Evolutionary conservation across 805 yeast species (phyloP), one percentile per base, ranked within the genome.

Genomic region (Saccharomycopsis sp.): DNA sequence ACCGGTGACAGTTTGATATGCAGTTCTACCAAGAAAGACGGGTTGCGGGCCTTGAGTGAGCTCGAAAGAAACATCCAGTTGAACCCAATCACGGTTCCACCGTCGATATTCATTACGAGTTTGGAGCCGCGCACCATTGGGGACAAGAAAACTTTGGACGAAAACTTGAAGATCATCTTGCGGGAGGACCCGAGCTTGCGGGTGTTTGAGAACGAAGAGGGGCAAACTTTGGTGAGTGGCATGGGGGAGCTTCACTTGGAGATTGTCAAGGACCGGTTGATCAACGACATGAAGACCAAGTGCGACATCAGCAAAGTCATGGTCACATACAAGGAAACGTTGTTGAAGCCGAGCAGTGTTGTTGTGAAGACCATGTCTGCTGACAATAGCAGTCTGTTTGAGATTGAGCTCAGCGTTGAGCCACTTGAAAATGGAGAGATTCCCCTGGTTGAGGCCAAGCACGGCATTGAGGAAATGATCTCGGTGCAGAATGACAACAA

Each of bases 191-290:
- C 98, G 3, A 83, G 95, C 37, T 65, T 92, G 46, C 72, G 75
- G 22, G 70, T 85, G 5, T 60, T 73, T 3, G 70, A 67, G 37
- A 84, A 92, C 57, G 88, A 85, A 45, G 97, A 89, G 51, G 95
- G 92, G 5, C 96, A 92, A 61, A 78, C 88, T 2, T 71, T 88
- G 20, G 60, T 92, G 22, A 78, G 95, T 15, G 98, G 98, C 23
- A 89, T 89, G 97, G 98, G 98, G 30, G 97, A 92, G 55, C 67
- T 92, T 36, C 98, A 92, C 61, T 67, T 92, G 37, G 97, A 92
- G 51, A 87, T 92, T 50, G 82, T 92, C 1, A 69, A 68, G 36
- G 92, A 85, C 52, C 67, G 96, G 41, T 67, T 87, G 31, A 61
- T 84, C n/a, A 73, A 72, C 32, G 95, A 86, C 43, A 68, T 87